Evolutionary conservation across 108 stramenopile species (phyloP), one percentile per base, ranked within the genome.

Genomic region (Skeletonema menzelii): DNA sequence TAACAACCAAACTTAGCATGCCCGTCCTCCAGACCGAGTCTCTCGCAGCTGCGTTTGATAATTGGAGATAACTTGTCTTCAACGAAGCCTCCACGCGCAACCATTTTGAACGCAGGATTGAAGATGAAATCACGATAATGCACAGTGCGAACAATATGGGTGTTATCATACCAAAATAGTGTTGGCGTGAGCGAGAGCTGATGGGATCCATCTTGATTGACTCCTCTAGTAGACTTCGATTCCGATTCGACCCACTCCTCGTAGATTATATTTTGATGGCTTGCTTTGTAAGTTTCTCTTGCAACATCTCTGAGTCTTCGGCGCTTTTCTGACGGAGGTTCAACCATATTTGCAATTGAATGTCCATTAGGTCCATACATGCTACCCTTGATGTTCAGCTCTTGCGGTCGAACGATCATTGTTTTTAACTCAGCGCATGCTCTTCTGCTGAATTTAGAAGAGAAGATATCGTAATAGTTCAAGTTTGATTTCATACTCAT

Each of bases 131-230:
- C 91, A 6, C 89, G 84, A 66, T 95, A 95, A 69, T 93, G 92
- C 5, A 69, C 49, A 6, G 91, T 93, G 58, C 86, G 77, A 37
- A 79, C 81, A 56, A 95, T 82, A 66, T 95, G 95, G 12, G 88
- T 86, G 67, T 91, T 92, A 72, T 95, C 95, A 62, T 95, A 95
- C 95, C 95, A 95, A 73, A 91, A 93, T 4, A 95, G 63, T 2
- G 91, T 90, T 1, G 95, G 95, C 3, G 88, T 91, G 56, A 95
- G 74, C 0, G 90, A 77, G 34, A 91, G 55, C 65, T 92, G 94
- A 22, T 80, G 76, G 58, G 60, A 84, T 1, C 58, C 83, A 22
- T 44, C 72, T 30, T 62, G 57, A 3, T 85, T 75, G 17, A 11
- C 10, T 31, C 46, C 20, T 35, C 32, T 31, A 13, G 8, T 37